Evolutionary conservation across 495 filamentous ascomycete genomes (phyloP), one percentile per base, ranked within the genome.

Genomic region (Clavariopsis aquatica): DNA sequence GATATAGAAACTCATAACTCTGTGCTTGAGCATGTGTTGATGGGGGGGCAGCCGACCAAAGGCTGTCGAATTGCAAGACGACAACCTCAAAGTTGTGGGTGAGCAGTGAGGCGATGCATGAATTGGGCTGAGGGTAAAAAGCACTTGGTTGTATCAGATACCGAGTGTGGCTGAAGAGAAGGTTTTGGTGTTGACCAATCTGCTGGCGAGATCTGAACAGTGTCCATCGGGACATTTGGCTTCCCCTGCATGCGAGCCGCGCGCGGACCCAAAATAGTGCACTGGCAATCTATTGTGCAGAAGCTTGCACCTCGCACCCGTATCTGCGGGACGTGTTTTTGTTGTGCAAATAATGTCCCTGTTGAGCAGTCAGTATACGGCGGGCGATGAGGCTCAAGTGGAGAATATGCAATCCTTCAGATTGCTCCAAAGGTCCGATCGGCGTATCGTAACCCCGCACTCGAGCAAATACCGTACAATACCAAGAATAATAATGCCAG

Each of bases 121-220:
- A 43, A 56, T 9, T 10, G 10, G 27, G 34, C 34, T 56, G 53
- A 34, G 26, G 38, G 22, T 38, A 43, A 38, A 58, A 46, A 28
- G 23, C 28, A 19, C 3, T 22, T 26, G 38, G 5, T 3, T 31
- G 55, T 46, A 27, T 49, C 41, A 31, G 20, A 28, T 47, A 2
- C 10, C 38, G 55, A 46, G 43, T 9, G 41, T 28, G 41, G 55
- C 55, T 58, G 38, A 41, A 41, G 24, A 58, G 38, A 58, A 46
- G 27, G 55, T 49, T n/a, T 58, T 58, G 38, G n/a, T 43, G 12
- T 47, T 49, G 55, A 20, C 55, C 55, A 47, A 58, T 24, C n/a
- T 10, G 31, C 9, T 3, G 29, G 5, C 31, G 47, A 22, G 55
- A 8, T 19, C 22, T 15, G 19, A 47, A 26, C 36, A 24, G 8